Conservation (phyloP, 495 filamentous ascomycete genomes). For the Filosporella fistucella region DNA sequence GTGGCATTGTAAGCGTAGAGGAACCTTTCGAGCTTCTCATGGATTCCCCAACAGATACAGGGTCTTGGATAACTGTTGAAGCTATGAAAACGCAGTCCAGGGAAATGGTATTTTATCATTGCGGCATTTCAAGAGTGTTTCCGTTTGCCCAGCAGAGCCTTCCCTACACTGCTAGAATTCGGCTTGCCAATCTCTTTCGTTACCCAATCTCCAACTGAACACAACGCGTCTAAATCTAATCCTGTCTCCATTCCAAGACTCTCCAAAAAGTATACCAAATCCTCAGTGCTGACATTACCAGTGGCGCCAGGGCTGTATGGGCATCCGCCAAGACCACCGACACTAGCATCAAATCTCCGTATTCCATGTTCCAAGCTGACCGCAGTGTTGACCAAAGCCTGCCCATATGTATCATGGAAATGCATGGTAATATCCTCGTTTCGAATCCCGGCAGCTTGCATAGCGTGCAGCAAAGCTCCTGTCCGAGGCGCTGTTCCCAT, state of each 20-base stretch:
- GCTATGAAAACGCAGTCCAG: no score
- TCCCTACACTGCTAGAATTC: constrained; percentile 75
- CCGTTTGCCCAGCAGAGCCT: constrained; percentile 62
- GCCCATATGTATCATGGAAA: constrained; percentile 96
- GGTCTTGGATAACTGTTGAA: no score
- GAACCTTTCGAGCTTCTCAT: no score
- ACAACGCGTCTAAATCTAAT: constrained; percentile 76
- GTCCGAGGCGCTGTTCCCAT: constrained; percentile 90
- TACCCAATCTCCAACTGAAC: constrained; percentile 86
- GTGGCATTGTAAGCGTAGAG: no score
- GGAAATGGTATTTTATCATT: no score
- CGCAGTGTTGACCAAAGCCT: constrained; percentile 85
- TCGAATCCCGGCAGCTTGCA: constrained; percentile 71
- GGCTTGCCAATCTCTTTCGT: constrained; percentile 69
- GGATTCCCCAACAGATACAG: no score
- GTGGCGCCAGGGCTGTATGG: constrained; percentile 92
- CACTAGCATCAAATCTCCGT: constrained; percentile 81
- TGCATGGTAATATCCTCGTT: constrained; percentile 84
- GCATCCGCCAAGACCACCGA: constrained; percentile 90
- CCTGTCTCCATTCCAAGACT: constrained; percentile 84
- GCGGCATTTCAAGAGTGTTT: no score
- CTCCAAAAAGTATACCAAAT: constrained; percentile 86
- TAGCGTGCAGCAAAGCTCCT: constrained; percentile 60
- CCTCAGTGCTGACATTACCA: constrained; percentile 92
- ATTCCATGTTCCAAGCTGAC: constrained; percentile 87